A percentile compares a stretch with the other conserved stretches of the same genome.
Conservation (phyloP, 352 stramenopile genomes). For the Phytopythium cucurbitacearum region DNA sequence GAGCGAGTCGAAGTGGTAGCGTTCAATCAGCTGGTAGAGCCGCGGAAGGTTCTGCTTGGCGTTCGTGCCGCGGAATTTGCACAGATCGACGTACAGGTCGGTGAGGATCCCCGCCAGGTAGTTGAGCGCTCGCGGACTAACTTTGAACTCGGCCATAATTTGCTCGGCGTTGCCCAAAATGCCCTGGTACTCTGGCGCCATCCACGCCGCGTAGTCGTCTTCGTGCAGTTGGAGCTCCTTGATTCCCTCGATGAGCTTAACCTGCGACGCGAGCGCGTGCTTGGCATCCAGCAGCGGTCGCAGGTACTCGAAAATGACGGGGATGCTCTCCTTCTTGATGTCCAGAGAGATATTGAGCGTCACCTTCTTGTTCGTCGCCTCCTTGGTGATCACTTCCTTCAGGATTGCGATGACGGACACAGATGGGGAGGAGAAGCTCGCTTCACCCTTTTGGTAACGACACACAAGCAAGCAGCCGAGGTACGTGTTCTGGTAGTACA, state of each 20-base stretch:
- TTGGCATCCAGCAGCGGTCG: conserved; percentile 65
- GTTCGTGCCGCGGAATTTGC: conserved; percentile 79
- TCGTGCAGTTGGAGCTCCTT: conserved; percentile 84
- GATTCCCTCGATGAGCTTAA: conserved; percentile 81
- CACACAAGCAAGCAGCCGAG: conserved; percentile 70
- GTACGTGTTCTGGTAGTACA: conserved; percentile 80
- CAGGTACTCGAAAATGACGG: conserved; percentile 61
- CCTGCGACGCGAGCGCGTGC: conserved; percentile 63
- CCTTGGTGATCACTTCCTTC: conserved; percentile 83
- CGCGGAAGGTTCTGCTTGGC: conserved; percentile 67
- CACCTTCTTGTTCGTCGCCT: conserved; percentile 73
- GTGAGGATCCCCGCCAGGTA: conserved; percentile 78
- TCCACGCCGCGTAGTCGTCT: conserved; percentile 63
- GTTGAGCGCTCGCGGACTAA: conserved; percentile 63
- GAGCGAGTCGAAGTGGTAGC: conserved; percentile 77
- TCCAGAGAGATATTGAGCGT: conserved; percentile 78
- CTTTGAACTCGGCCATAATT: conserved; percentile 73
- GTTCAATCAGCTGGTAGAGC: conserved; percentile 74
- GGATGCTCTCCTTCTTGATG: conserved; percentile 75
- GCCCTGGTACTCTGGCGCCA: conserved; percentile 76
- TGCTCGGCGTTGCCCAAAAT: conserved; percentile 62
- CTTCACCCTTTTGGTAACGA: conserved; percentile 70
- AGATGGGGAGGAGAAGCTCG: conserved; percentile 69
- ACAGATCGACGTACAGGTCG: conserved; percentile 82
- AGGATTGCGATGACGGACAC: conserved; percentile 82